Conservation (phyloP, 2,329 filamentous ascomycete genomes). For the Aspergillus novoparasiticus region DNA sequence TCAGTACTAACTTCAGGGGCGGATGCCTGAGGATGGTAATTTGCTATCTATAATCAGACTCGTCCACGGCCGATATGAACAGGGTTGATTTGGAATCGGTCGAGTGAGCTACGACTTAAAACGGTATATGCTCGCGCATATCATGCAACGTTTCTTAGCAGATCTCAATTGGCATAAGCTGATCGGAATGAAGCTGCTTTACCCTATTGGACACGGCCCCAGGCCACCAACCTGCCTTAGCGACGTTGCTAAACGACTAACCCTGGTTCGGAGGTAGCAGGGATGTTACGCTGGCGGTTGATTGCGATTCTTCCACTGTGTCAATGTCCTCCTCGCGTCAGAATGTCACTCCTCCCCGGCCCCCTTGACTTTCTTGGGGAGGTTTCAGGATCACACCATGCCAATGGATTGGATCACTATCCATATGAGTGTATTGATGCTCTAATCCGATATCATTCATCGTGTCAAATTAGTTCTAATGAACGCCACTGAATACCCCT, state of each 20-base stretch:
- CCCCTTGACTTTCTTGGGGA: neutral
- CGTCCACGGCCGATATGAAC: neutral
- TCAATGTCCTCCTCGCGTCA: neutral
- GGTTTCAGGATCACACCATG: neutral
- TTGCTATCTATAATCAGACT: neutral
- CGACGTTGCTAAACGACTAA: neutral
- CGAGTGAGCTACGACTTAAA: neutral
- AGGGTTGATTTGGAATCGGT: neutral
- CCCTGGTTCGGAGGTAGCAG: neutral
- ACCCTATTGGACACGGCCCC: neutral
- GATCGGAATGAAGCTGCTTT: constrained; percentile 1
- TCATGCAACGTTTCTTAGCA: constrained; percentile 1
- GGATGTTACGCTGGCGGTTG: constrained; percentile 6
- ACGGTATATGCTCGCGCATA: neutral
- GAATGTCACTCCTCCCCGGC: neutral
- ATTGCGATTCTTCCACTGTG: neutral
- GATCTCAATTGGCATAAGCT: constrained; percentile 3
- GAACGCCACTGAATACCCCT: neutral
- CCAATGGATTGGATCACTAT: neutral
- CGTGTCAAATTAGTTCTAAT: neutral
- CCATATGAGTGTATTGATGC: neutral
- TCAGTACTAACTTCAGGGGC: neutral
- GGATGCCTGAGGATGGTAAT: neutral
- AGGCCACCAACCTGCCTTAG: neutral
- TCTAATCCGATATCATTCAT: neutral